These are phyloP conservation scores for Cronartium quercuum DNA, from an alignment of 1,284 basidiomycete species.

Conservation along the genomic window DNA sequence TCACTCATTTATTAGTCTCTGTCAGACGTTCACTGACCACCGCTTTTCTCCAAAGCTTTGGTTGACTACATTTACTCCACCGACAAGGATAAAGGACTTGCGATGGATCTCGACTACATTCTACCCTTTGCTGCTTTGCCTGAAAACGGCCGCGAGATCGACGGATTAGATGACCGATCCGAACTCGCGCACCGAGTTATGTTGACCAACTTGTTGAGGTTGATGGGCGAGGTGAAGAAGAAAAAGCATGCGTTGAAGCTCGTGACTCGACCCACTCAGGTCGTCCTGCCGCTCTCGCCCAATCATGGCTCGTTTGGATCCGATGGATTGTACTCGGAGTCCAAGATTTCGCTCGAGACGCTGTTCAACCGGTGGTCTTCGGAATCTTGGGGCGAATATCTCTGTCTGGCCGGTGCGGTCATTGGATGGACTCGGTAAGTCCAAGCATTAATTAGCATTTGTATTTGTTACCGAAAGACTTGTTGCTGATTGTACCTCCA, in stretches of 20 bases:
- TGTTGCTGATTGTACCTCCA: constrained; percentile 63
- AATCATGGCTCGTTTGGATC: constrained; percentile 97
- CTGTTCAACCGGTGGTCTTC: constrained; percentile 95
- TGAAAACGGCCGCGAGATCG: constrained; percentile 96
- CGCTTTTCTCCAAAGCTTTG: constrained; percentile 56
- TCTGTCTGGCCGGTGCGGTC: constrained; percentile 93
- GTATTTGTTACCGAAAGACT: no score
- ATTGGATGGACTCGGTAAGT: constrained; percentile 65
- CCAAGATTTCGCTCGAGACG: constrained; percentile 95
- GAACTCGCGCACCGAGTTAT: constrained; percentile 97
- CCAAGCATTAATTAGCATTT: constrained; percentile 40
- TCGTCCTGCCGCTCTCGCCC: constrained; percentile 91
- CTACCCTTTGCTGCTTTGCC: constrained; percentile 97
- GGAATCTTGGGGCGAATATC: constrained; percentile 98
- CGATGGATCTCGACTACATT: constrained; percentile 94
- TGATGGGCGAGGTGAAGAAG: constrained; percentile 90
- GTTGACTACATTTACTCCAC: constrained; percentile 96
- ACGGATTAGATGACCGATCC: constrained; percentile 90
- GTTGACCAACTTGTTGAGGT: constrained; percentile 77
- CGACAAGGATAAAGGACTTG: constrained; percentile 54
- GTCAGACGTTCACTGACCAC: neutral
- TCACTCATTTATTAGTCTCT: neutral
- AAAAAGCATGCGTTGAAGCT: constrained; percentile 96
- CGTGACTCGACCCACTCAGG: constrained; percentile 94
- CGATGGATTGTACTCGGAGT: constrained; percentile 95